Conservation (phyloP, 148 eudicot genomes). For the Rhododendron williamsianum region DNA sequence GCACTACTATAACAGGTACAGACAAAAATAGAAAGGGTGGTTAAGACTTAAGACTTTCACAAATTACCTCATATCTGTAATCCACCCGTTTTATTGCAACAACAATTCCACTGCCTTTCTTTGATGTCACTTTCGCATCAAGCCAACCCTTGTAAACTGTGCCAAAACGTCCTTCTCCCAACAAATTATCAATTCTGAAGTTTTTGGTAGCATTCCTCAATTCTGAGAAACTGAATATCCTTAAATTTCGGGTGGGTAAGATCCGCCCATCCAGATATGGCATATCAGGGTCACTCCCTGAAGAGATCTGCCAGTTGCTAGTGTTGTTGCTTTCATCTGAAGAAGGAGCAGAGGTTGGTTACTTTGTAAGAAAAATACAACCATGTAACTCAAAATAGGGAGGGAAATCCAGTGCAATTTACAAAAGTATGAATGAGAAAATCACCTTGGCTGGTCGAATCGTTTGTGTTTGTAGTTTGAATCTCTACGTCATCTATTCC, state of each 20-base stretch:
- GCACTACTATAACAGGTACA: background rate
- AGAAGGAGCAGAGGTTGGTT: background rate
- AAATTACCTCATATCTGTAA: background rate
- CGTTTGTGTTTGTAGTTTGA: background rate
- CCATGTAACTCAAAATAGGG: background rate
- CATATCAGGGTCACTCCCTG: slow-evolving; percentile 32
- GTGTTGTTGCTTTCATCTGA: background rate
- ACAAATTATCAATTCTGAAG: background rate
- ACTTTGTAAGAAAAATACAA: background rate
- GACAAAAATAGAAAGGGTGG: background rate
- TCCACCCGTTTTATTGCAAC: background rate
- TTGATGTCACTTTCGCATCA: background rate
- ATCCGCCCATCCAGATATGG: background rate
- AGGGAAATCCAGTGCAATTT: background rate
- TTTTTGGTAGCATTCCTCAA: background rate
- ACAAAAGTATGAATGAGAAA: background rate
- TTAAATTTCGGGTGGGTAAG: background rate
- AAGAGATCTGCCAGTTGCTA: slow-evolving; percentile 38
- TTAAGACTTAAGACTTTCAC: background rate
- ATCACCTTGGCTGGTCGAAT: background rate
- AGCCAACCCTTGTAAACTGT: background rate
- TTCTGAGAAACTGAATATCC: background rate
- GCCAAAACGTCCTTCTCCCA: background rate
- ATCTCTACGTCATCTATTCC: background rate
- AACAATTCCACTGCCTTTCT: background rate